Evolutionary conservation across 257 asterid species (phyloP), one percentile per base, ranked within the genome.

Genomic region (Nemophila menziesii): DNA sequence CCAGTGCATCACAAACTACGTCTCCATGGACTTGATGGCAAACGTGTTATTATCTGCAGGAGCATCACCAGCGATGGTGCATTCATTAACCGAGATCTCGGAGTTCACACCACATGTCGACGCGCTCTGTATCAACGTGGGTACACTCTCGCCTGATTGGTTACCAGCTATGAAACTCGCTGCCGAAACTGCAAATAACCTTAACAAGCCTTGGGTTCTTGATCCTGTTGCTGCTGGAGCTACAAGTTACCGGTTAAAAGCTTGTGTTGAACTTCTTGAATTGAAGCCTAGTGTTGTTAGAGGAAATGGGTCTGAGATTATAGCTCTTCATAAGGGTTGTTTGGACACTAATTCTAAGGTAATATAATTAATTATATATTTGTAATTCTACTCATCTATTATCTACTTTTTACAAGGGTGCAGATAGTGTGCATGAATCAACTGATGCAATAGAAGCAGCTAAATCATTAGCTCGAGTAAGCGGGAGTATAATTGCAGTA

Each of bases 31-130:
- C 62, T 57, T 89, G 41, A 83, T 78, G 70, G 95, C 98, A 49
- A 89, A 84, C 49, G 72, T 79, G 17, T 76, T 89, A 0, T 74
- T 89, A 63, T 56, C 98, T 22, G 79, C 82, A 63, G 95, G 94
- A 27, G 97, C 95, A 1, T 84, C 87, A 1, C 98, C 98, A 46
- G 95, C 92, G n/a, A 89, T 89, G 98, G 61, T 80, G n/a, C 94
- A 80, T 54, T 78, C 80, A 10, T 21, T 54, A 16, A 60, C 64
- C 3, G 98, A 89, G 44, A 78, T 78, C 59, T 87, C 82, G 0
- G 98, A 89, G 14, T 89, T 89, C 65, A 78, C 95, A 16, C 93
- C 98, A 11, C 77, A 68, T 50, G 54, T 47, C 41, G 61, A 56
- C 50, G 93, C 79, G 16, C 82, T 89, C 34, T 89, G 81, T 73